These are phyloP conservation scores for Emydomyces testavorans DNA, from an alignment of 2,329 filamentous ascomycete genomes.

Conservation along the genomic window DNA sequence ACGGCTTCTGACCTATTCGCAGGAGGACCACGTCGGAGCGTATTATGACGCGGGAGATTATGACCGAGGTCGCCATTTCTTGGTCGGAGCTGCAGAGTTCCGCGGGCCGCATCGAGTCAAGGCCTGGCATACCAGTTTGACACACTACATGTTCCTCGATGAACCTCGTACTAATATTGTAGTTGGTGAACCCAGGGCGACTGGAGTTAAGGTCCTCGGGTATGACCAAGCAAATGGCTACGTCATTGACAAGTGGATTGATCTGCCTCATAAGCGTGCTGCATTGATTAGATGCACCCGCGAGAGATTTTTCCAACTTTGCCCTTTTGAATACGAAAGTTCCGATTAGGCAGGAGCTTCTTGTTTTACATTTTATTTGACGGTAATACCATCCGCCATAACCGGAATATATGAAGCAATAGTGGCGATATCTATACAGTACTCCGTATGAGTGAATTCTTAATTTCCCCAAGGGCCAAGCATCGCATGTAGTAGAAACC, in stretches of 20 bases:
- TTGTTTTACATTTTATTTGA: too few species aligned
- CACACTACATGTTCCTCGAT: slow-evolving; percentile 50
- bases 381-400: too few species aligned
- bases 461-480: too few species aligned
- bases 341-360: background rate
- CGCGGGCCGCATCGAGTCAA: slow-evolving; percentile 46
- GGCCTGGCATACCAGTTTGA: slow-evolving; percentile 47
- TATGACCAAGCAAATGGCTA: slow-evolving; percentile 68
- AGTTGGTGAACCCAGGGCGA: slow-evolving; percentile 58
- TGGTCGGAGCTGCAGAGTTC: slow-evolving; percentile 47
- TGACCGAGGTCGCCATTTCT: slow-evolving; percentile 49
- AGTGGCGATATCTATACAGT: too few species aligned
- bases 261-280: slow-evolving; percentile 60
- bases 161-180: slow-evolving; percentile 45
- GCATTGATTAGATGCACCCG: slow-evolving; percentile 54
- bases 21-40: slow-evolving; percentile 51
- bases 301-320: slow-evolving; percentile 59
- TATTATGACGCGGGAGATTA: slow-evolving; percentile 46
- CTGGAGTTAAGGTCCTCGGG: slow-evolving; percentile 56
- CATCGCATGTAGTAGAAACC: too few species aligned
- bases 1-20: slow-evolving; percentile 1
- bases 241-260: slow-evolving; percentile 59
- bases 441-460: too few species aligned
- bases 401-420: too few species aligned
- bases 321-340: slow-evolving; percentile 22